phyloP scores from a whole-genome alignment of 345 rosid genomes.

The Excoecaria agallocha region DNA sequence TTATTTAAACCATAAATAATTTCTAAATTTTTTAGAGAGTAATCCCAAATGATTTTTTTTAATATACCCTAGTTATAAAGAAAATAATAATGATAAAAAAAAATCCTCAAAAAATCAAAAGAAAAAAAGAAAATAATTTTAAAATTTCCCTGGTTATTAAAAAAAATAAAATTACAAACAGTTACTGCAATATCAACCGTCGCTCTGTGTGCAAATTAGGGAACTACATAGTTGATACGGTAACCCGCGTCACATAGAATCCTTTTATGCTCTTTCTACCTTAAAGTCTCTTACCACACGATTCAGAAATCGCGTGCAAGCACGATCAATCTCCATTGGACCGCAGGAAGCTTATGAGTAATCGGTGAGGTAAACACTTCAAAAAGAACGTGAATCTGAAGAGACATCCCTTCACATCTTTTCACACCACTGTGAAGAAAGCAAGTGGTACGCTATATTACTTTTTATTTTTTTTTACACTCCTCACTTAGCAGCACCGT shows the following conservation, averaged over 20 bases:
- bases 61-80: too few species aligned
- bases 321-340: background rate
- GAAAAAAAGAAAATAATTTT: too few species aligned
- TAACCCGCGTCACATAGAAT: background rate
- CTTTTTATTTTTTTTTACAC: background rate
- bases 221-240: background rate
- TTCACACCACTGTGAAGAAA: background rate
- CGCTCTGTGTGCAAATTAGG: too few species aligned
- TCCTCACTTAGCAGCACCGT: background rate
- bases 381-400: background rate
- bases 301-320: background rate
- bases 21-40: too few species aligned
- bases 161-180: too few species aligned
- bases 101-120: too few species aligned
- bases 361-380: background rate
- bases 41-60: too few species aligned
- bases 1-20: too few species aligned
- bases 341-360: background rate
- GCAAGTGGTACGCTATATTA: background rate
- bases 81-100: too few species aligned
- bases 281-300: background rate
- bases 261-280: too few species aligned
- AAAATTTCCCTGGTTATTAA: too few species aligned
- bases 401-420: background rate
- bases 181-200: too few species aligned